A percentile compares a stretch with the other conserved stretches of the same genome.
Conservation (phyloP, 164 flowering plant species). For the Echeveria elegans region DNA sequence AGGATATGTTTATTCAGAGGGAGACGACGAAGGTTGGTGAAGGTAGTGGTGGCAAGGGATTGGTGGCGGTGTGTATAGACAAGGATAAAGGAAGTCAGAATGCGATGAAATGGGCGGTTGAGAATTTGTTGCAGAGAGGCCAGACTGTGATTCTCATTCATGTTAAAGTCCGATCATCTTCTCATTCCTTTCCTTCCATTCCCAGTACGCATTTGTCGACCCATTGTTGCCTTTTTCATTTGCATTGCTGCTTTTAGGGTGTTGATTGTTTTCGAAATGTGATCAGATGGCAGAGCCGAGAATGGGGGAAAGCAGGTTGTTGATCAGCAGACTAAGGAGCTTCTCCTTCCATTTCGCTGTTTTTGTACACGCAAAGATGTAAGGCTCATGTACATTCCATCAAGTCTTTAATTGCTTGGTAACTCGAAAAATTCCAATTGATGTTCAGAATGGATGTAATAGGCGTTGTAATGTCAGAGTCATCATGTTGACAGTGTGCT, state of each 20-base stretch:
- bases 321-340: constrained; percentile 27
- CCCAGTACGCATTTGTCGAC: not conserved
- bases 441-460: no score
- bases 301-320: not conserved
- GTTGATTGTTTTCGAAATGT: not conserved
- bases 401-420: not conserved
- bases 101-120: constrained; percentile 9
- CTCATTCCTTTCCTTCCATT: not conserved
- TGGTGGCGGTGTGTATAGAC: constrained; percentile 3
- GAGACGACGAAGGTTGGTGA: not conserved
- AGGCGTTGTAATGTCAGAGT: not conserved
- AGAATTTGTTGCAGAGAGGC: constrained; percentile 1
- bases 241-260: not conserved
- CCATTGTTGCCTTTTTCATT: not conserved
- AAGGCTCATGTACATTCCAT: not conserved
- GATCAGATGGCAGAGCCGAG: not conserved
- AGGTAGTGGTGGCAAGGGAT: not conserved
- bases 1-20: not conserved
- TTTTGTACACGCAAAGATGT: constrained; percentile 26
- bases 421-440: constrained; percentile 12
- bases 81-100: constrained; percentile 7
- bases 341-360: constrained; percentile 44
- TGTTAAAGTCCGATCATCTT: not conserved
- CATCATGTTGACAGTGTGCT: not conserved
- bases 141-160: constrained; percentile 4